Percentiles rank a stretch among this genome's conserved stretches.
Evolutionary conservation across 768 basidiomycete genomes (phyloP).

Genomic region (Tulasnella sp.): DNA sequence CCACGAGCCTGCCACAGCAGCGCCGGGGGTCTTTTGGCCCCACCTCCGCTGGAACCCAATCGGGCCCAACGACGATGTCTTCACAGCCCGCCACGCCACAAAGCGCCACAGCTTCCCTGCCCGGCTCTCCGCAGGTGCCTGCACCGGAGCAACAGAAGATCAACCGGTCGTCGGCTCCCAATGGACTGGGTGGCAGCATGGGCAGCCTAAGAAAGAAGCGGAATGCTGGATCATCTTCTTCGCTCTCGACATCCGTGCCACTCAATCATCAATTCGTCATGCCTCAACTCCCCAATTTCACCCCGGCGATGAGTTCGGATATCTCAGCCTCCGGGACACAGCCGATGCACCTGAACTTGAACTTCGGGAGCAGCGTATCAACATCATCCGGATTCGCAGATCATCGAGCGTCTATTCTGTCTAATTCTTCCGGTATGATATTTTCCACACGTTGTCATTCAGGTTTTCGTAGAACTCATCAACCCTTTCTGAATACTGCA

Average conservation of each 20-base stretch:
- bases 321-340: no score
- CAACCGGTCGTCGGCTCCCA: not conserved
- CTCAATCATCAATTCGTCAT: no score
- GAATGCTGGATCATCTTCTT: not conserved
- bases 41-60: slow-evolving; percentile 1
- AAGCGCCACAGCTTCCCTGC: slow-evolving; percentile 1
- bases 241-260: not conserved
- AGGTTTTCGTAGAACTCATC: no score
- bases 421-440: no score
- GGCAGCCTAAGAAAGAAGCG: not conserved
- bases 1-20: not conserved
- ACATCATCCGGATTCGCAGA: no score
- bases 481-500: no score
- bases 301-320: no score
- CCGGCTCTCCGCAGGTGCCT: not conserved
- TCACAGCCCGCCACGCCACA: slow-evolving; percentile 4
- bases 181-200: not conserved
- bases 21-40: slow-evolving; percentile 5
- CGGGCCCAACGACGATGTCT: not conserved
- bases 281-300: no score
- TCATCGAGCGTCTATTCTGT: no score
- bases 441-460: no score
- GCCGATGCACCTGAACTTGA: no score
- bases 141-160: not conserved
- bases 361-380: no score